A percentile compares a stretch with the other conserved stretches of the same genome.
These are phyloP conservation scores for Malbranchea cinnamomea DNA, from an alignment of 2,329 filamentous ascomycete species.

Conservation along the genomic window DNA sequence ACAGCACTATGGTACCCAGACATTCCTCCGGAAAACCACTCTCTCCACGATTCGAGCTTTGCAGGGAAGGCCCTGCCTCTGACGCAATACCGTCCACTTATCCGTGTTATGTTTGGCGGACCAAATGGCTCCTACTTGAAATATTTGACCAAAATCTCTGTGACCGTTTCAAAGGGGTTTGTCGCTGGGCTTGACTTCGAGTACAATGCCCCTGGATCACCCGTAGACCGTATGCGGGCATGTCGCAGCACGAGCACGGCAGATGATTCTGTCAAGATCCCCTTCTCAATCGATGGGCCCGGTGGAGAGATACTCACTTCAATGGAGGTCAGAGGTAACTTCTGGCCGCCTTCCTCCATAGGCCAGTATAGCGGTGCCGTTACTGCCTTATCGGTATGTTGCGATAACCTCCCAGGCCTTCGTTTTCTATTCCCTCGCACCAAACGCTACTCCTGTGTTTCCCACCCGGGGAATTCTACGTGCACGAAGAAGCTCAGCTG, in stretches of 20 bases:
- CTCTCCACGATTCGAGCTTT: constrained; percentile 8
- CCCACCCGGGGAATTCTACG: neutral
- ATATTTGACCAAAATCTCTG: constrained; percentile 12
- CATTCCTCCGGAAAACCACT: constrained; percentile 7
- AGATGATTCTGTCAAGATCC: constrained; percentile 6
- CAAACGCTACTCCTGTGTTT: neutral
- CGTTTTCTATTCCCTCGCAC: neutral
- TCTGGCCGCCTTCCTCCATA: too few relatives aligned
- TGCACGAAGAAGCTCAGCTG: too few relatives aligned
- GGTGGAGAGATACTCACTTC: constrained; percentile 10
- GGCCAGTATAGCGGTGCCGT: constrained; percentile 3
- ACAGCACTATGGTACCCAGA: constrained; percentile 13
- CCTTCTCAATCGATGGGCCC: constrained; percentile 11
- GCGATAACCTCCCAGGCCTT: too few relatives aligned
- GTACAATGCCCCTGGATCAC: constrained; percentile 7
- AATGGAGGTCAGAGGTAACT: constrained; percentile 9
- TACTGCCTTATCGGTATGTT: constrained; percentile 4
- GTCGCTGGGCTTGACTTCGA: constrained; percentile 11
- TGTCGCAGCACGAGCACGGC: neutral
- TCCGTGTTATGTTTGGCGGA: constrained; percentile 13
- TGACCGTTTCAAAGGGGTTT: constrained; percentile 6
- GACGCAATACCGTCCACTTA: constrained; percentile 9
- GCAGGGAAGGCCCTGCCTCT: constrained; percentile 5
- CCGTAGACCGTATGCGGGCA: neutral
- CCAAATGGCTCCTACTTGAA: constrained; percentile 8